phyloP scores from a whole-genome alignment of 2,329 filamentous ascomycete genomes.

The Verticillium isaacii region DNA sequence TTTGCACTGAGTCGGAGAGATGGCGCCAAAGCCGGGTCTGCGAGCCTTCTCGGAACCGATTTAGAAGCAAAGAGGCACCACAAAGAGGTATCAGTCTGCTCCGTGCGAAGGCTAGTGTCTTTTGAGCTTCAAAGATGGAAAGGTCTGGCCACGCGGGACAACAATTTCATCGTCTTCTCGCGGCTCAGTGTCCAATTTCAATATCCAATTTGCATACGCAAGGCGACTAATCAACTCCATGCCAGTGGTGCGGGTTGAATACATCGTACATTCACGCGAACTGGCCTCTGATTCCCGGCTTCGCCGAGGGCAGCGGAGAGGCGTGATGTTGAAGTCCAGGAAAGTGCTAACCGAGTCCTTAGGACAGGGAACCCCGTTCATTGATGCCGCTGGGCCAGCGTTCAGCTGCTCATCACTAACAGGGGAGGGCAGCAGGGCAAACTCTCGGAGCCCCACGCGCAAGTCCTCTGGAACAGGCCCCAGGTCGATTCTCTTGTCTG shows the following conservation, averaged over 20 bases:
- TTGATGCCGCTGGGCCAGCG: too few species aligned
- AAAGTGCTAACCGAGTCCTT: too few species aligned
- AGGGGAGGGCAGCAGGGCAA: neutral
- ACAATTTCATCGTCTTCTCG: neutral
- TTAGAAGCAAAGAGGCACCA: neutral
- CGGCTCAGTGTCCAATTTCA: too few species aligned
- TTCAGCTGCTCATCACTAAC: neutral
- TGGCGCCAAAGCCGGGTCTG: neutral
- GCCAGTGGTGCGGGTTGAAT: too few species aligned
- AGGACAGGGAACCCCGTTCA: neutral
- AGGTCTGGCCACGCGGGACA: neutral
- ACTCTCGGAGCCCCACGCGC: neutral
- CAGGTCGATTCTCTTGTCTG: neutral
- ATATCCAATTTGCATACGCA: too few species aligned
- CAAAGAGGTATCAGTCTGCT: neutral
- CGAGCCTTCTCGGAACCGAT: neutral
- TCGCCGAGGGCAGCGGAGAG: too few species aligned
- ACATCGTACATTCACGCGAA: too few species aligned
- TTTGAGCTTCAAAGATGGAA: too few species aligned
- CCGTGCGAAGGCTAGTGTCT: too few species aligned
- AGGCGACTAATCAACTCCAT: too few species aligned
- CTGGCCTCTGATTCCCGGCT: too few species aligned
- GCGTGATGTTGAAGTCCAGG: too few species aligned
- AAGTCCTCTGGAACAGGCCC: neutral
- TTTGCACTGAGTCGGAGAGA: constrained; percentile 9